A percentile compares a stretch with the other conserved stretches of the same genome.
Conservation (phyloP, 2,329 filamentous ascomycete genomes). For the Clarireedia paspali region DNA sequence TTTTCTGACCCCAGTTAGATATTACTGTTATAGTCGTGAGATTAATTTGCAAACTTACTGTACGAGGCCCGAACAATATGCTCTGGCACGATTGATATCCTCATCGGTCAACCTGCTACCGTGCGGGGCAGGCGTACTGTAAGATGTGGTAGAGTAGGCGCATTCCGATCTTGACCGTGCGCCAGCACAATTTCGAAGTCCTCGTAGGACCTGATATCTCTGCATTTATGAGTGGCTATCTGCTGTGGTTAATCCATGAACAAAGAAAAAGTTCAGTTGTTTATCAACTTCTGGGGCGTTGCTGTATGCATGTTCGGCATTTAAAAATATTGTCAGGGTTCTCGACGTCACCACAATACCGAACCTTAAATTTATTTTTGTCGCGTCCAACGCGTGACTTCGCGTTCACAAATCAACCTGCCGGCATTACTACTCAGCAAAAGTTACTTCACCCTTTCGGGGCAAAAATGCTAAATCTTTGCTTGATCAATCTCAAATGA, state of each 20-base stretch:
- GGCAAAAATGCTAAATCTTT: background rate
- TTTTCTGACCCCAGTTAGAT: constrained; percentile 46
- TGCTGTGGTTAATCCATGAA: background rate
- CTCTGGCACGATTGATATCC: constrained; percentile 28
- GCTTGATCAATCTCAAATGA: background rate
- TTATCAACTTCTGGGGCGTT: background rate
- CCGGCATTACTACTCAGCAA: background rate
- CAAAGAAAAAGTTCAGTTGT: background rate
- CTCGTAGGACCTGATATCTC: constrained; percentile 9
- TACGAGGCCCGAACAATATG: constrained; percentile 30
- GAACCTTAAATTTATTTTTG: constrained; percentile 1
- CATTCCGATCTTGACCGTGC: constrained; percentile 13
- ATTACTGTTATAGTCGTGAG: background rate
- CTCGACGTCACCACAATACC: constrained; percentile 14
- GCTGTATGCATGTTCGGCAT: background rate
- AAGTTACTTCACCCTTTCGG: background rate
- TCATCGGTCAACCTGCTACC: constrained; percentile 26
- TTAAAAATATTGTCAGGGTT: background rate
- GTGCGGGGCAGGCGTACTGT: constrained; percentile 27
- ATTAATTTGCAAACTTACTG: constrained; percentile 20
- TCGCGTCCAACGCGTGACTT: constrained; percentile 13
- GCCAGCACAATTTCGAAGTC: constrained; percentile 16
- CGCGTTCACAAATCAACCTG: constrained; percentile 19
- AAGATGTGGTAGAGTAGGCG: constrained; percentile 27
- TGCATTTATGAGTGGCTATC: background rate